Conservation (phyloP, 805 yeast species). For the Wickerhamomyces tratensis region DNA sequence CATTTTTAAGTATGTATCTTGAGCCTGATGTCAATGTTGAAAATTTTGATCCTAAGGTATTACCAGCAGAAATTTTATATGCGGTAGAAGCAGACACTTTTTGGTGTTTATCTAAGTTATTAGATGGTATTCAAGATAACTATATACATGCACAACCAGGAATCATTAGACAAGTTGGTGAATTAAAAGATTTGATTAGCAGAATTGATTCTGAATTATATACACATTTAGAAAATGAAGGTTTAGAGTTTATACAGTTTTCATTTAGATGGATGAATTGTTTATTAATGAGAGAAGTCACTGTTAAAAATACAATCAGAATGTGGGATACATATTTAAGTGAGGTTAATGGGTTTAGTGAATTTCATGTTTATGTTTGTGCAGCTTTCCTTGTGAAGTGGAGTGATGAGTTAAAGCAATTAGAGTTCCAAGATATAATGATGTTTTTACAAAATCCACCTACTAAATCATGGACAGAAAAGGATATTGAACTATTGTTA, state of each 20-base stretch:
- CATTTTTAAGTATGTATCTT: conserved; percentile 65
- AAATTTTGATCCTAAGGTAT: conserved; percentile 47
- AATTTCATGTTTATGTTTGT: conserved; percentile 93
- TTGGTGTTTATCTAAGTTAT: conserved; percentile 88
- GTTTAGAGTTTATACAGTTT: conserved; percentile 91
- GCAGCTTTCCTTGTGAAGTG: conserved; percentile 92
- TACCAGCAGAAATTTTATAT: conserved; percentile 51
- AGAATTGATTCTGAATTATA: conserved; percentile 71
- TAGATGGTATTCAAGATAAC: conserved; percentile 94
- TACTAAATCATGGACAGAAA: conserved; percentile 75
- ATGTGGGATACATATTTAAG: conserved; percentile 97
- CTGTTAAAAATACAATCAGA: conserved; percentile 67
- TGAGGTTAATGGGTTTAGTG: conserved; percentile 73
- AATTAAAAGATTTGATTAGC: conserved; percentile 63
- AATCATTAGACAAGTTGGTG: conserved; percentile 81
- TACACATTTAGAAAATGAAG: conserved; percentile 67
- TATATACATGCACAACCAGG: conserved; percentile 99
- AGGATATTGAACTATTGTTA: conserved; percentile 81
- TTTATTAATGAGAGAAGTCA: conserved; percentile 86
- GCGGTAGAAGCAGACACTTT: conserved; percentile 91
- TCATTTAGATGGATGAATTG: conserved; percentile 99
- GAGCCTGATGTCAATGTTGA: conserved; percentile 38
- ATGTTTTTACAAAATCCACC: conserved; percentile 89
- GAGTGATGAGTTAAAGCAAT: conserved; percentile 63
- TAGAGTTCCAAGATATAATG: conserved; percentile 93